Conservation (phyloP, 441 rosid genomes). For the Mallotus japonicus region DNA sequence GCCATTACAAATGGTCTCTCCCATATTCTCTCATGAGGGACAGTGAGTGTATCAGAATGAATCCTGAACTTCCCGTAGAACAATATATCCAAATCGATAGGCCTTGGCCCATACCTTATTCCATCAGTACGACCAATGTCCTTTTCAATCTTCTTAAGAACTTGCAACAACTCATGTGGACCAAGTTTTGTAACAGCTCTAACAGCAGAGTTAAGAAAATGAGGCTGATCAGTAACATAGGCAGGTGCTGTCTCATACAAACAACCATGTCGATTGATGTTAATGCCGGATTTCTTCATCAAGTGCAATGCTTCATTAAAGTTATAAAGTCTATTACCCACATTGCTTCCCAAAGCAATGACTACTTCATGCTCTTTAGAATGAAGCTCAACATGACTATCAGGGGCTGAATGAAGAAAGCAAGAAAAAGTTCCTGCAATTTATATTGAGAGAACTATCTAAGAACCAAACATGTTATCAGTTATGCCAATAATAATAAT, state of each 20-base stretch:
- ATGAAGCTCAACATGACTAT: constrained; percentile 46
- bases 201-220: constrained; percentile 84
- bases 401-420: constrained; percentile 38
- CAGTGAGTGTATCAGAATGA: constrained; percentile 50
- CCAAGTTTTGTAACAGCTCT: constrained; percentile 78
- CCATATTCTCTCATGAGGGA: constrained; percentile 90
- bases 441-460: constrained; percentile 2
- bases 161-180: constrained; percentile 73
- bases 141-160: constrained; percentile 73
- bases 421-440: constrained; percentile 41
- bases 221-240: constrained; percentile 89
- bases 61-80: constrained; percentile 74
- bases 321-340: constrained; percentile 70
- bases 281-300: constrained; percentile 65
- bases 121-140: constrained; percentile 80
- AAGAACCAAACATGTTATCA: constrained; percentile 9
- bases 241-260: constrained; percentile 92
- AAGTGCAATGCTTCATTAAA: constrained; percentile 61
- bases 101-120: constrained; percentile 84
- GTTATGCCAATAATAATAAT: background rate
- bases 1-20: constrained; percentile 95
- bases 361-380: constrained; percentile 76
- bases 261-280: constrained; percentile 68
- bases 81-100: constrained; percentile 86
- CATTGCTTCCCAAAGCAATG: constrained; percentile 92